Conservation (phyloP, 2,329 filamentous ascomycete species). For the Blastomyces parvus region DNA sequence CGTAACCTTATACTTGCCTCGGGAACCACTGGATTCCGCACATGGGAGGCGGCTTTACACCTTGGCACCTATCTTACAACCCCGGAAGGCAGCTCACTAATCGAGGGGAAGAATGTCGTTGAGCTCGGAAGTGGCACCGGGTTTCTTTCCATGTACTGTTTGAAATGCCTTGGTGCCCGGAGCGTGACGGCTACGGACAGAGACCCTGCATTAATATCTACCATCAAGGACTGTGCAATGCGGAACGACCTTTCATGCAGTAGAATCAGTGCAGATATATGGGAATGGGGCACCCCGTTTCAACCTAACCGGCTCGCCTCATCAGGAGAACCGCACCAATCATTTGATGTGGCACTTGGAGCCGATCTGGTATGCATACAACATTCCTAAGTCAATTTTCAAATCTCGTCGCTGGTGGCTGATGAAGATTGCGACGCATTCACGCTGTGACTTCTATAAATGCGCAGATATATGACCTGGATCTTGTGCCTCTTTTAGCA, state of each 20-base stretch:
- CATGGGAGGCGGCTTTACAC: conserved; percentile 60
- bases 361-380: conserved; percentile 32
- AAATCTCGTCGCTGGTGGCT: background rate
- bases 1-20: conserved; percentile 49
- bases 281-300: conserved; percentile 35
- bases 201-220: conserved; percentile 38
- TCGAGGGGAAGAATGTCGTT: conserved; percentile 47
- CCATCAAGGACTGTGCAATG: conserved; percentile 30
- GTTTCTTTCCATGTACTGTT: conserved; percentile 54
- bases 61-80: conserved; percentile 51
- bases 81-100: conserved; percentile 34
- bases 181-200: conserved; percentile 55
- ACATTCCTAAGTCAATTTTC: background rate
- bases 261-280: conserved; percentile 28
- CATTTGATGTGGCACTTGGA: conserved; percentile 34
- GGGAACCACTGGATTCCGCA: conserved; percentile 56
- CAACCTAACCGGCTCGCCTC: conserved; percentile 7
- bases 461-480: conserved; percentile 51
- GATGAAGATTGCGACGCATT: conserved; percentile 6
- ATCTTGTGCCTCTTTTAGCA: conserved; percentile 48
- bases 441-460: conserved; percentile 5
- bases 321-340: conserved; percentile 5
- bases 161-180: conserved; percentile 46
- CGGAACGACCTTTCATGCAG: conserved; percentile 24
- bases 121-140: conserved; percentile 61